These are phyloP conservation scores for Fusarium sterilihyphosum DNA, from an alignment of 2,329 filamentous ascomycete species.

Conservation along the genomic window DNA sequence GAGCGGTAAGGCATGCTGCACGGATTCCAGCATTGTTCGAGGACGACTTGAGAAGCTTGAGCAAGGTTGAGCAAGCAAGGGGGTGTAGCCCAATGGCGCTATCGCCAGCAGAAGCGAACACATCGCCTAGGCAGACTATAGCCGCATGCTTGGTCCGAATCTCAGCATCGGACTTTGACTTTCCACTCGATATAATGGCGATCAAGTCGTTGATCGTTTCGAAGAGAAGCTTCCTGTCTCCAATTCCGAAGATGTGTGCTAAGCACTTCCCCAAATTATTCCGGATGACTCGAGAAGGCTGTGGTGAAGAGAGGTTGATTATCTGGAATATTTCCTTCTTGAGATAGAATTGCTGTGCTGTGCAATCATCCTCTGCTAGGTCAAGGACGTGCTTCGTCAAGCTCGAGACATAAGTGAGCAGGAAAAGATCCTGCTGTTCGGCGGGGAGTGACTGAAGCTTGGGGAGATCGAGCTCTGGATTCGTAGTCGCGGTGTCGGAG, in stretches of 20 bases:
- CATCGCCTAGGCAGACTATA: conserved; percentile 84
- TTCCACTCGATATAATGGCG: conserved; percentile 75
- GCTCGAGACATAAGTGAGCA: conserved; percentile 87
- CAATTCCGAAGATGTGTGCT: conserved; percentile 81
- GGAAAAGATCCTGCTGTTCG: conserved; percentile 95
- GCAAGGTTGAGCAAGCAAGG: conserved; percentile 74
- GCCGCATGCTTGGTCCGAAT: conserved; percentile 86
- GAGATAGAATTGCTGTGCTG: conserved; percentile 87
- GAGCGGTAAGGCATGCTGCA: conserved; percentile 77
- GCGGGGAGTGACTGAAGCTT: conserved; percentile 90
- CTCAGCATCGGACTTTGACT: conserved; percentile 79
- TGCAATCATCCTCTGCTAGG: conserved; percentile 81
- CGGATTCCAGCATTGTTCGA: conserved; percentile 84
- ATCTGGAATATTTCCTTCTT: conserved; percentile 97
- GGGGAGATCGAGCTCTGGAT: conserved; percentile 85
- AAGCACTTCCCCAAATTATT: conserved; percentile 90
- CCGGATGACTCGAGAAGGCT: conserved; percentile 87
- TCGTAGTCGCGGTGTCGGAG: conserved; percentile 57
- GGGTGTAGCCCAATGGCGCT: conserved; percentile 87
- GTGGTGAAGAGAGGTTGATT: conserved; percentile 83
- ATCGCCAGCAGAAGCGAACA: conserved; percentile 92
- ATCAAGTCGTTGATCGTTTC: conserved; percentile 94
- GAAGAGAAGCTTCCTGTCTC: conserved; percentile 90
- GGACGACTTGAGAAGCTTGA: conserved; percentile 84
- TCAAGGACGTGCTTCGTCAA: conserved; percentile 82